These are phyloP conservation scores for Xenoacremonium recifei DNA, from an alignment of 2,329 filamentous ascomycete genomes.

Conservation along the genomic window DNA sequence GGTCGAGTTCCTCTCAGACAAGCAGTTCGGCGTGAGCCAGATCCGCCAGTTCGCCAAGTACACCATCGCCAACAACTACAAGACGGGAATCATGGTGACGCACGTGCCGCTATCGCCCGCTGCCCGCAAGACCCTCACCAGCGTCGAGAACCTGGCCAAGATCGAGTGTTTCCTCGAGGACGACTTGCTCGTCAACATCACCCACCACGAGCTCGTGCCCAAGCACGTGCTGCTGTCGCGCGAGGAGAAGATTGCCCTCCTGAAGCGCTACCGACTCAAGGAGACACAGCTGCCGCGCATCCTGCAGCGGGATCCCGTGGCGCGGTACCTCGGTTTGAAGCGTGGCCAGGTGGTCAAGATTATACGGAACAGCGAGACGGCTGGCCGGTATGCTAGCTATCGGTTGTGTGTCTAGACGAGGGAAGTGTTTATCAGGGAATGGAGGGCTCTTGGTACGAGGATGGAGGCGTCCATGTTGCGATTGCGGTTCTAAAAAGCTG, in stretches of 20 bases:
- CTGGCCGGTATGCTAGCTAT: conserved; percentile 95
- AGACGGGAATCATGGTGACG: conserved; percentile 88
- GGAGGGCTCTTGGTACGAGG: conserved; percentile 19
- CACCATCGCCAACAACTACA: conserved; percentile 76
- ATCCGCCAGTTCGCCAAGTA: conserved; percentile 86
- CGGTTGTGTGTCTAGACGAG: conserved; percentile 58
- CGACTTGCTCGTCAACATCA: conserved; percentile 96
- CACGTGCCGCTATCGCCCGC: conserved; percentile 79
- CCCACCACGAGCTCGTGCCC: conserved; percentile 93
- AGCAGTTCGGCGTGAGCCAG: conserved; percentile 84
- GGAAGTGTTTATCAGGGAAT: conserved; percentile 9
- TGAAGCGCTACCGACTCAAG: conserved; percentile 91
- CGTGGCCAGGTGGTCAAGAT: conserved; percentile 98
- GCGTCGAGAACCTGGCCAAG: conserved; percentile 71
- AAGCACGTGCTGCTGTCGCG: conserved; percentile 87
- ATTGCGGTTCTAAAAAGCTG: conserved; percentile 28
- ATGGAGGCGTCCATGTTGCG: conserved; percentile 29
- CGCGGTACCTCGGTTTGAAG: conserved; percentile 85
- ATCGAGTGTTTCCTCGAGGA: conserved; percentile 96
- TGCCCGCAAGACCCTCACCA: conserved; percentile 81
- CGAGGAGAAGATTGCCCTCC: conserved; percentile 82
- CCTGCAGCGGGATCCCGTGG: conserved; percentile 86
- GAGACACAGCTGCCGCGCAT: conserved; percentile 96
- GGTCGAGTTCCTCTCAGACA: conserved; percentile 85
- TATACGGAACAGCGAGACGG: conserved; percentile 91